A percentile compares a stretch with the other conserved stretches of the same genome.
Evolutionary conservation across 2,329 filamentous ascomycete genomes (phyloP).

Genomic region (Alternaria triticimaculans): DNA sequence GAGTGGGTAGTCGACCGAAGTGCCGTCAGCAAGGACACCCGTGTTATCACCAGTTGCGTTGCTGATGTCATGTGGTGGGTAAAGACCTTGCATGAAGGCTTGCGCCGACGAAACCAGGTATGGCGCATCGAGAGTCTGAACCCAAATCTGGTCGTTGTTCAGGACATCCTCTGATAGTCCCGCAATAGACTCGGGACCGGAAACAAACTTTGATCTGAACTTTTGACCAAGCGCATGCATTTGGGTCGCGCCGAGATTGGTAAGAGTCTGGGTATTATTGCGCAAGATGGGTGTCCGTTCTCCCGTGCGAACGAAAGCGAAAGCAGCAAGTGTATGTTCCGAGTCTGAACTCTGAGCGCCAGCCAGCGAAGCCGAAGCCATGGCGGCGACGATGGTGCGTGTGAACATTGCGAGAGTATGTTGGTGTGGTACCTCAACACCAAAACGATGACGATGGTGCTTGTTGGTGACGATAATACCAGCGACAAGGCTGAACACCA

Average conservation of each 20-base stretch:
- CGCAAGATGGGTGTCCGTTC: constrained; percentile 58
- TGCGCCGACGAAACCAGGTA: constrained; percentile 61
- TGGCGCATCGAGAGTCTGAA: constrained; percentile 57
- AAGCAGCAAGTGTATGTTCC: constrained; percentile 55
- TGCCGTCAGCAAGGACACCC: constrained; percentile 58
- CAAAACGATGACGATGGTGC: constrained; percentile 3
- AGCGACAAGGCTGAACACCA: constrained; percentile 15
- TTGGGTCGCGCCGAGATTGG: constrained; percentile 62
- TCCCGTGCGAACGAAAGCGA: constrained; percentile 62
- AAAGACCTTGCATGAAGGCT: constrained; percentile 68
- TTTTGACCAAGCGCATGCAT: constrained; percentile 58
- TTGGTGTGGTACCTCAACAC: constrained; percentile 9
- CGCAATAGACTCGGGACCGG: constrained; percentile 33
- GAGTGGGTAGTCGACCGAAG: constrained; percentile 56
- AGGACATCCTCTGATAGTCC: constrained; percentile 56
- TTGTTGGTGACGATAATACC: constrained; percentile 11
- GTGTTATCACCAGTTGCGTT: constrained; percentile 40
- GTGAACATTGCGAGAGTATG: constrained; percentile 32
- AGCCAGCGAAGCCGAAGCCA: constrained; percentile 35
- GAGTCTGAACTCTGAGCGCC: constrained; percentile 19
- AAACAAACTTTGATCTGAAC: constrained; percentile 62
- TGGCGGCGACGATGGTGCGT: constrained; percentile 25
- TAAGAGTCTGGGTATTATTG: constrained; percentile 50
- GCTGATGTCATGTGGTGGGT: constrained; percentile 56
- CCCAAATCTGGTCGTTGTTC: constrained; percentile 55